phyloP scores from a whole-genome alignment of 371 early-diverging fungal genomes.

The Mucor indicus region DNA sequence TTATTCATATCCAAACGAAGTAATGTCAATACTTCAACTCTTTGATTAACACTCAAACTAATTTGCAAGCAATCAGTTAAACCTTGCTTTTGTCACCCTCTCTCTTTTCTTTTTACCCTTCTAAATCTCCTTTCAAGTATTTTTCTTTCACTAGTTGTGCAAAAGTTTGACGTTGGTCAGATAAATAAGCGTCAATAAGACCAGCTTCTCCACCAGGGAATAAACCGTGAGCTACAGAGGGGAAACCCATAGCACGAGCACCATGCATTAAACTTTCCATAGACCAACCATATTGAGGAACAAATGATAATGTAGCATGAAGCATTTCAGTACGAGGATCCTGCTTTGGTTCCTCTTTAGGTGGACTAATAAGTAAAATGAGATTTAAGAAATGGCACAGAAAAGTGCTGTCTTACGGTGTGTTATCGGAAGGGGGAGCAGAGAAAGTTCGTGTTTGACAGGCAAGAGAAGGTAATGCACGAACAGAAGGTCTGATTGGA shows the following conservation, averaged over 20 bases:
- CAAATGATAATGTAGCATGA: constrained; percentile 63
- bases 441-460: no score
- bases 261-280: constrained; percentile 64
- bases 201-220: constrained; percentile 68
- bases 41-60: constrained; percentile 45
- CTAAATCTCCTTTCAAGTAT: constrained; percentile 38
- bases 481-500: no score
- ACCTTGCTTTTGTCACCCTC: not conserved
- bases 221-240: constrained; percentile 72
- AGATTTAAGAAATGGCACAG: no score
- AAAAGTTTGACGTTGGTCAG: constrained; percentile 59
- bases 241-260: constrained; percentile 66
- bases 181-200: constrained; percentile 75
- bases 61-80: not conserved
- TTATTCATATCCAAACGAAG: constrained; percentile 70
- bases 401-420: no score
- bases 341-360: not conserved
- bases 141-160: constrained; percentile 46
- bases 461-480: no score
- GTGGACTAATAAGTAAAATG: not conserved
- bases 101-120: constrained; percentile 33
- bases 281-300: constrained; percentile 77
- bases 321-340: constrained; percentile 44
- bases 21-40: constrained; percentile 62
- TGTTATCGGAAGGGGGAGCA: no score